Conservation (phyloP, 768 basidiomycete species). For the Punctularia strigosozonata region DNA sequence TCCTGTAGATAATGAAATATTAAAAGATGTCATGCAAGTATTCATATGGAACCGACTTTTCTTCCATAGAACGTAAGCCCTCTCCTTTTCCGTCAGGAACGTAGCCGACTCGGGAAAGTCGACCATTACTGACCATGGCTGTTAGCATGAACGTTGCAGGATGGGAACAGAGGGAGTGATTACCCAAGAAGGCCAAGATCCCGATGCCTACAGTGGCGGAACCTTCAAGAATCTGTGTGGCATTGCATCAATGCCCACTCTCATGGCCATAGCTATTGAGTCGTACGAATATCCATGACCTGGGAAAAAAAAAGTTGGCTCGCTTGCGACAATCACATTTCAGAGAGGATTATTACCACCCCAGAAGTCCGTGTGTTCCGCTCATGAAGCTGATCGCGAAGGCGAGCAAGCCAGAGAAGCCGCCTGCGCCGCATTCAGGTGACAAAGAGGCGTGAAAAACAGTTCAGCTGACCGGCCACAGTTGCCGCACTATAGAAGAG, state of each 20-base stretch:
- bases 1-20: constrained; percentile 20
- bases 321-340: no score
- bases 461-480: constrained; percentile 13
- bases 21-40: not conserved
- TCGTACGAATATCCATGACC: constrained; percentile 20
- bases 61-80: constrained; percentile 38
- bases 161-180: constrained; percentile 2
- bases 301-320: no score
- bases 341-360: no score
- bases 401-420: constrained; percentile 19
- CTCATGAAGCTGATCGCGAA: constrained; percentile 24
- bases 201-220: constrained; percentile 47
- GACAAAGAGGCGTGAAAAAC: no score
- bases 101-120: constrained; percentile 49
- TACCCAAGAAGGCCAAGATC: constrained; percentile 38
- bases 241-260: no score
- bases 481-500: constrained; percentile 24
- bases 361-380: constrained; percentile 6
- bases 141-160: not conserved
- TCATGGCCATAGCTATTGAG: no score
- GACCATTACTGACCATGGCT: constrained; percentile 34
- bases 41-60: constrained; percentile 47
- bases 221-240: constrained; percentile 48
- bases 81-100: constrained; percentile 52
- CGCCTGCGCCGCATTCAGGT: constrained; percentile 4